Percentiles rank a stretch among this genome's conserved stretches.
Conservation (phyloP, 306 rosid genomes). For the Citrullus colocynthis region DNA sequence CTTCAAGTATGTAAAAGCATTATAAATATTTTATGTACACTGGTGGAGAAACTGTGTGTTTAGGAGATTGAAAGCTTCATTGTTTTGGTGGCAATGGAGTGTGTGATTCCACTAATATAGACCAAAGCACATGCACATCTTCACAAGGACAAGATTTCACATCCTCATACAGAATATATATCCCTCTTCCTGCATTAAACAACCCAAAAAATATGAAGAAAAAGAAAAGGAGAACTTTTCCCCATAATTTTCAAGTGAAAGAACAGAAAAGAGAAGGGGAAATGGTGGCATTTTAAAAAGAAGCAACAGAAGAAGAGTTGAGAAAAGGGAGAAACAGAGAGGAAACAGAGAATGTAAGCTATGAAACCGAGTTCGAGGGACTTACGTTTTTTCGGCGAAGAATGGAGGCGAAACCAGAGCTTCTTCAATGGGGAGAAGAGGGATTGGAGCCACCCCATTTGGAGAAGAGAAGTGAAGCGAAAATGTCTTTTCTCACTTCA, state of each 20-base stretch:
- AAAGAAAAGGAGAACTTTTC: background rate
- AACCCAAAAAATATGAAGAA: background rate
- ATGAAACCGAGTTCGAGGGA: background rate
- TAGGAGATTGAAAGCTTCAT: constrained; percentile 14
- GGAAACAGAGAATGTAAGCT: background rate
- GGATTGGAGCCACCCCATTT: constrained; percentile 94
- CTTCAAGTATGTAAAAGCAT: background rate
- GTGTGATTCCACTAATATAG: constrained; percentile 78
- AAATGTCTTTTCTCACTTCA: constrained; percentile 13
- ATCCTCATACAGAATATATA: constrained; percentile 85
- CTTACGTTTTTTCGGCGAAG: constrained; percentile 66
- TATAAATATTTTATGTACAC: constrained; percentile 23
- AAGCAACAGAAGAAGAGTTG: background rate
- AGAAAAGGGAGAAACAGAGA: background rate
- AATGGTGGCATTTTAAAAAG: background rate
- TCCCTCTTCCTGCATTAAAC: constrained; percentile 55
- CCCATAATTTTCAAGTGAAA: background rate
- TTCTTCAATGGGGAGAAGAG: constrained; percentile 81
- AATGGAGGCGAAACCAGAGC: constrained; percentile 60
- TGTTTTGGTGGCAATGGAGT: constrained; percentile 37
- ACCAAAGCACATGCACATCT: constrained; percentile 90
- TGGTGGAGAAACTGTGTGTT: constrained; percentile 3
- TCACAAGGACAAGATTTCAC: constrained; percentile 78
- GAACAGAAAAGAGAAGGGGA: background rate
- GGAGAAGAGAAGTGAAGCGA: constrained; percentile 23